Evolutionary conservation across 305 asterid species (phyloP), one percentile per base, ranked within the genome.

Genomic region (Salvia sclarea): DNA sequence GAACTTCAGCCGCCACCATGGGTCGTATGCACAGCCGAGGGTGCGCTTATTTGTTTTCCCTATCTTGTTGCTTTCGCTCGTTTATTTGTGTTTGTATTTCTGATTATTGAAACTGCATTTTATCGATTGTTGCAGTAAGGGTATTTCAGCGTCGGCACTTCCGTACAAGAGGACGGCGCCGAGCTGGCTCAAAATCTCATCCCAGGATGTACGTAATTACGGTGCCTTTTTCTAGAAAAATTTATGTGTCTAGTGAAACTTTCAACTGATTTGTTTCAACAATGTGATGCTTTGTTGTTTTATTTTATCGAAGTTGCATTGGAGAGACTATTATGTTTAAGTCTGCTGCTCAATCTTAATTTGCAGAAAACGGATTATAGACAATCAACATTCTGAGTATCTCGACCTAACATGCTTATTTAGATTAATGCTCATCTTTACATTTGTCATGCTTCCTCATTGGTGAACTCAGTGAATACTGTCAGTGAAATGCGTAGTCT

Each of bases 1-100:
- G 55, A 63, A 16, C 54, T 69, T 8, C 82, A 76, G 83, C 72
- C 79, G 83, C 72, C 78, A 70, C 79, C 90, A 89, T 92, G 96
- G 98, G 96, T 79, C 98, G 98, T 71, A 92, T 92, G 98, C 98
- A 92, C 83, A 92, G 96, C 76, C 64, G 86, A 68, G 98, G 98
- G 98, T 91, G 2, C 18, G 71, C 3, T 37, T n/a, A n/a, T n/a
- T n/a, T n/a, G n/a, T 13, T 33, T 44, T 71, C 8, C 5, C 1
- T 40, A 5, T 22, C 37, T 13, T 57, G n/a, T n/a, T 43, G 33
- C n/a, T 53, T 53, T 38, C 11, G 21, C 40, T 70, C 12, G 7
- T 6, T 17, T 9, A 52, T 6, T 6, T 25, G 1, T 31, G 6
- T 38, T 38, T 8, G 7, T n/a, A 14, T 24, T 59, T 58, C 20